A percentile compares a stretch with the other conserved stretches of the same genome.
Conservation (phyloP, 345 rosid species). For the Hypericum androsaemum region DNA sequence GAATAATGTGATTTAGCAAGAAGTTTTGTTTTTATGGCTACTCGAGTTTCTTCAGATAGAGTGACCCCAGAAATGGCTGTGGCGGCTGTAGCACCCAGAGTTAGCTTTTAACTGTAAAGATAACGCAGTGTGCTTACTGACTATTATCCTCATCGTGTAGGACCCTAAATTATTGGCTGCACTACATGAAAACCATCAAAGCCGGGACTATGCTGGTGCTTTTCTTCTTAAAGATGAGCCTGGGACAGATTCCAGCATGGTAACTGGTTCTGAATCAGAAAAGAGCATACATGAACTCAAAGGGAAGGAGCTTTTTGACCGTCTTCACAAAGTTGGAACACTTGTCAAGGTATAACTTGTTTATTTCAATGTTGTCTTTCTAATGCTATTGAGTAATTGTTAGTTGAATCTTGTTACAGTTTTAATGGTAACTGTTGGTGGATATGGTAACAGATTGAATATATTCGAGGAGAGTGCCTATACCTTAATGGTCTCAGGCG, state of each 20-base stretch:
- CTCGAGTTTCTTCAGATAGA: not conserved
- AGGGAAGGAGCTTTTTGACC: conserved; percentile 71
- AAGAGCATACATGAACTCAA: conserved; percentile 56
- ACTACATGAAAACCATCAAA: conserved; percentile 73
- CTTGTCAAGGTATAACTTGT: conserved; percentile 61
- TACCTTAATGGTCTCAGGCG: conserved; percentile 89
- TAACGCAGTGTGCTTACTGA: no score
- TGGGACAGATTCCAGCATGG: conserved; percentile 50
- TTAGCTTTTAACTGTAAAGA: not conserved
- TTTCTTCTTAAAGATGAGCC: conserved; percentile 91
- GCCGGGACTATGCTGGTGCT: conserved; percentile 98
- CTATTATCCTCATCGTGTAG: conserved; percentile 23
- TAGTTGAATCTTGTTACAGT: not conserved
- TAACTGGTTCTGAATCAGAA: conserved; percentile 56
- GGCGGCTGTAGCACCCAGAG: not conserved
- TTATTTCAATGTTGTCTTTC: conserved; percentile 6
- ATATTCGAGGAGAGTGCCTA: conserved; percentile 88
- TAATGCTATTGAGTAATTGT: not conserved
- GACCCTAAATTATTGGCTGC: conserved; percentile 92
- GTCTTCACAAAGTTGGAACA: conserved; percentile 94
- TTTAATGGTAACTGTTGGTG: conserved; percentile 1
- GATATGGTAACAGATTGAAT: conserved; percentile 51
- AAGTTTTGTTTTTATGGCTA: not conserved
- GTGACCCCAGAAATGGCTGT: no score
- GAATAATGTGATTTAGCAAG: not conserved